phyloP scores from a whole-genome alignment of 768 basidiomycete genomes.

The Auricularia sp. region DNA sequence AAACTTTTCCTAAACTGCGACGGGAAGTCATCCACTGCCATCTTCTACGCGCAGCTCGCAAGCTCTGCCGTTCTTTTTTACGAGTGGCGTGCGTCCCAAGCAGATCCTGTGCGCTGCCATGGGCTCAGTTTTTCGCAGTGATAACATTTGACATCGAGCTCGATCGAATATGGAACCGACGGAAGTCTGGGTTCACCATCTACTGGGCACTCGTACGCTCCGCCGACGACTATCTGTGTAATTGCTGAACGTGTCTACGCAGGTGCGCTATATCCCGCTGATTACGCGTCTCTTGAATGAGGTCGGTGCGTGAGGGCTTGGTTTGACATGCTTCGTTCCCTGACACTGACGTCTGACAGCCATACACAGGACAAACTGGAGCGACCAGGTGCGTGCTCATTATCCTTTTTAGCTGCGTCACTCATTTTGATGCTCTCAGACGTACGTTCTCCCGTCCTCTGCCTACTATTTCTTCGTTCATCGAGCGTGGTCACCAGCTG shows the following conservation, averaged over 20 bases:
- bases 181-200: not conserved
- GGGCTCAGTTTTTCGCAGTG: not conserved
- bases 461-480: not conserved
- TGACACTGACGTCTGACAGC: not conserved
- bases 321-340: too few relatives aligned
- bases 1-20: too few relatives aligned
- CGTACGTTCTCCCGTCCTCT: not conserved
- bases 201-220: not conserved
- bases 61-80: not conserved
- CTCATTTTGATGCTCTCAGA: not conserved
- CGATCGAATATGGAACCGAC: not conserved
- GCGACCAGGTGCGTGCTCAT: not conserved
- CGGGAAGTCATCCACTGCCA: too few relatives aligned
- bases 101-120: not conserved
- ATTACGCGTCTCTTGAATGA: too few relatives aligned
- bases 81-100: not conserved
- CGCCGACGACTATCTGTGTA: not conserved
- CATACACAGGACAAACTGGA: not conserved
- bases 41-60: too few relatives aligned
- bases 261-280: too few relatives aligned
- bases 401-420: not conserved
- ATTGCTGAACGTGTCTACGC: too few relatives aligned
- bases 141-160: not conserved
- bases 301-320: too few relatives aligned
- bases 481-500: not conserved